Evolutionary conservation across 2,329 filamentous ascomycete species (phyloP), one percentile per base, ranked within the genome.

Genomic region (Fusarium graminum): DNA sequence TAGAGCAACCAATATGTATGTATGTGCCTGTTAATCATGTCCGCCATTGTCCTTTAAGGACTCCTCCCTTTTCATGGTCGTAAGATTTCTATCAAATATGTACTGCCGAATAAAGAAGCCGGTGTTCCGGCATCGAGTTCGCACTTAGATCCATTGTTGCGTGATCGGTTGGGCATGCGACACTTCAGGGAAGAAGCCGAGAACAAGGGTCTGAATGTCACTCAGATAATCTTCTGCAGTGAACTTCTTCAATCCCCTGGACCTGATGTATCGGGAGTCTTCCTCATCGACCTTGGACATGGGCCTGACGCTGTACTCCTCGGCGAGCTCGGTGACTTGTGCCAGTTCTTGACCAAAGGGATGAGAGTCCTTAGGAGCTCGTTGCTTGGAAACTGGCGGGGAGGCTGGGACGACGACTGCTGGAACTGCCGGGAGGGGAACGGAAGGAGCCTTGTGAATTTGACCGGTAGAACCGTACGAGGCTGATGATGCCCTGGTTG

Each of bases 261-360:
- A 83, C 59, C 85, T 78, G 74, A 98, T 86, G 59, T 90, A 86
- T 68, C 86, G 82, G 72, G 92, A 85, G 49, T 80, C 78, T 54
- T 92, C 91, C 42, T 94, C 90, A 38, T 89, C 80, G 43, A 88
- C 82, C n/a, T 85, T 83, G 60, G 86, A 75, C 80, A 64, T 84
- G 36, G 87, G 84, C 65, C 85, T 84, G 29, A 88, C 83, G 40
- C 88, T 88, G 70, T 93, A 94, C 78, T 97, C 94, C 79, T 98
- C 95, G 0, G 91, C 94, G 16, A 97, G 86, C 79, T 98, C 95
- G 52, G 93, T 93, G 25, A 98, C 92, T 79, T 98, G 91, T 56
- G 92, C 93, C 52, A 98, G 83, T 79, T 99, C 95, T 49, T 90
- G 89, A 52, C 92, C 92, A 73, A 98, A 98, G 0, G 94, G 94